Evolutionary conservation across 2,329 filamentous ascomycete species (phyloP).

Genomic region (Penicillium sclerotiorum): DNA sequence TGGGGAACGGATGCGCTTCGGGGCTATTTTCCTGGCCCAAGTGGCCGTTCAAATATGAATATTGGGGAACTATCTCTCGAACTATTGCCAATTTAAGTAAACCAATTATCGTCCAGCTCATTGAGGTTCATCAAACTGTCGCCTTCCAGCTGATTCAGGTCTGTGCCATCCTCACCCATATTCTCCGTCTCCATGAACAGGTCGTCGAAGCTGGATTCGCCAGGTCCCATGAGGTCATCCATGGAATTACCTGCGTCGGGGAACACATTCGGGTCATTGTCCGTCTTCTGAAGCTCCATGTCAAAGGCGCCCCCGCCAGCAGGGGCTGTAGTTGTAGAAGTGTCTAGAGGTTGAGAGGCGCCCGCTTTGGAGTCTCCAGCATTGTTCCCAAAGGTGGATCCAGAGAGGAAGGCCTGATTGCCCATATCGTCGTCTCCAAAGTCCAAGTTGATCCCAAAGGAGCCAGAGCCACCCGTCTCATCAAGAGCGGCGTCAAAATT

Average conservation of each 20-base stretch:
- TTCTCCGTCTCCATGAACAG: conserved; percentile 46
- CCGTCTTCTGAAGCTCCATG: conserved; percentile 37
- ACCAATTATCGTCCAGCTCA: conserved; percentile 47
- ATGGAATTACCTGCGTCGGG: conserved; percentile 26
- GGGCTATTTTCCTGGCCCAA: background rate
- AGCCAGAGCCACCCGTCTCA: conserved; percentile 34
- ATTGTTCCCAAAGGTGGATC: conserved; percentile 31
- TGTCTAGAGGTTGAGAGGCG: conserved; percentile 17
- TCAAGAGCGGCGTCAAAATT: conserved; percentile 47
- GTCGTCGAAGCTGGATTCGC: conserved; percentile 50
- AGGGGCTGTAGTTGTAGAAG: conserved; percentile 30
- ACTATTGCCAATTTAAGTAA: conserved; percentile 25
- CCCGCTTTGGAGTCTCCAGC: conserved; percentile 18
- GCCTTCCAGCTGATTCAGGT: conserved; percentile 39
- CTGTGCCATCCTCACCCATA: conserved; percentile 34
- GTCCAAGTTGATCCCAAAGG: conserved; percentile 44
- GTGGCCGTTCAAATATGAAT: background rate
- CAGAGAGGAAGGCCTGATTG: conserved; percentile 42
- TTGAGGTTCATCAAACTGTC: conserved; percentile 40
- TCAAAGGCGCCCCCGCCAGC: conserved; percentile 40
- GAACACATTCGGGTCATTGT: conserved; percentile 18
- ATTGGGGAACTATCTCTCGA: no score
- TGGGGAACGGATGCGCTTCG: background rate
- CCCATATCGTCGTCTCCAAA: conserved; percentile 43
- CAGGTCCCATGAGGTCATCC: conserved; percentile 42